These are phyloP conservation scores for Saksenaea oblongispora DNA, from an alignment of 371 early-diverging fungal genomes.

Conservation along the genomic window DNA sequence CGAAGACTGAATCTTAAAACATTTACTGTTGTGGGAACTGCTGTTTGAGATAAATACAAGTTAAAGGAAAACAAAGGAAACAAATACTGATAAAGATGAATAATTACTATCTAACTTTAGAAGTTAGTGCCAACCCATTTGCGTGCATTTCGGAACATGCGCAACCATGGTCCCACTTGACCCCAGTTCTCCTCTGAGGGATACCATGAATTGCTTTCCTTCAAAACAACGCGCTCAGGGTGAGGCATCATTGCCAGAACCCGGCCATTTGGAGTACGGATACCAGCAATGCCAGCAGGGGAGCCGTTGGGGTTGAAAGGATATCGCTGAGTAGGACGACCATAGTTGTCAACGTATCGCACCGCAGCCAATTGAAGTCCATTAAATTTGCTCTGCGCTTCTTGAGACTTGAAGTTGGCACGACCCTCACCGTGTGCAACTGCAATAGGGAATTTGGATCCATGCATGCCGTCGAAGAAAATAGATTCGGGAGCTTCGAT, in stretches of 20 bases:
- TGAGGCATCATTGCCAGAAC: conserved; percentile 97
- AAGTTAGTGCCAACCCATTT: conserved; percentile 68
- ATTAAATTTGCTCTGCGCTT: conserved; percentile 45
- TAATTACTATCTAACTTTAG: conserved; percentile 15
- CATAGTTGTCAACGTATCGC: conserved; percentile 86
- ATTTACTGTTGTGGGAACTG: neutral
- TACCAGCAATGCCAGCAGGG: conserved; percentile 83
- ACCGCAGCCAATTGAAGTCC: conserved; percentile 59
- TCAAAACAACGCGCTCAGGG: conserved; percentile 90
- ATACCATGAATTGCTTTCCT: conserved; percentile 87
- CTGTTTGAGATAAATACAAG: neutral
- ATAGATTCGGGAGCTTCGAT: conserved; percentile 52
- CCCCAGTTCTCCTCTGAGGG: conserved; percentile 70
- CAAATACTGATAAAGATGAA: neutral
- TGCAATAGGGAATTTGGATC: conserved; percentile 88
- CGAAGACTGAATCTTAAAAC: too few relatives aligned
- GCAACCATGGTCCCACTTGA: conserved; percentile 83
- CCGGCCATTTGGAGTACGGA: conserved; percentile 83
- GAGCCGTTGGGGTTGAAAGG: conserved; percentile 97
- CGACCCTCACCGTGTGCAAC: conserved; percentile 97
- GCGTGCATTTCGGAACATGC: conserved; percentile 83
- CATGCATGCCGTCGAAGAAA: conserved; percentile 91
- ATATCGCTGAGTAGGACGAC: conserved; percentile 73
- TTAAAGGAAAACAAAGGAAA: conserved; percentile 3
- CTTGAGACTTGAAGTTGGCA: conserved; percentile 68